These are phyloP conservation scores for Talaromyces pinophilus DNA, from an alignment of 2,329 filamentous ascomycete genomes.

Conservation along the genomic window DNA sequence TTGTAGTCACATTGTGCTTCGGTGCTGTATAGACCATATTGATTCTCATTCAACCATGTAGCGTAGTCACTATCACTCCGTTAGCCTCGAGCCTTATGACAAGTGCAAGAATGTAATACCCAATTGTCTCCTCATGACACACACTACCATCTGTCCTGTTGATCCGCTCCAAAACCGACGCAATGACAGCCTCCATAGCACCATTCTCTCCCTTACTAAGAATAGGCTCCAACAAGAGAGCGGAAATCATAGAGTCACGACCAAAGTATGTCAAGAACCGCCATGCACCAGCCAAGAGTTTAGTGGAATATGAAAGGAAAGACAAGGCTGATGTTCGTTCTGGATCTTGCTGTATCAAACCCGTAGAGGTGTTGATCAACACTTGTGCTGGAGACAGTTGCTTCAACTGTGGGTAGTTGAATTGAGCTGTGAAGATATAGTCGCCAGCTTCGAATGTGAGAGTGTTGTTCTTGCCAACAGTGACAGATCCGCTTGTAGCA, in stretches of 20 bases:
- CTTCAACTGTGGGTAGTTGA: constrained; percentile 63
- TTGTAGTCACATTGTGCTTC: constrained; percentile 59
- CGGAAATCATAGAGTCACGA: constrained; percentile 64
- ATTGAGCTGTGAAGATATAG: constrained; percentile 61
- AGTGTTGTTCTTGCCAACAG: constrained; percentile 39
- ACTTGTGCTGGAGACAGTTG: constrained; percentile 55
- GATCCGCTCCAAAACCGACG: constrained; percentile 61
- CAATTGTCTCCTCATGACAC: constrained; percentile 67
- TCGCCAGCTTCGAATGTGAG: constrained; percentile 55
- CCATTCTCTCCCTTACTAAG: constrained; percentile 58
- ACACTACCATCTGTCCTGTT: constrained; percentile 61
- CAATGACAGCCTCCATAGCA: constrained; percentile 63
- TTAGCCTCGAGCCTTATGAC: constrained; percentile 4
- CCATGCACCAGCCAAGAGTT: constrained; percentile 66
- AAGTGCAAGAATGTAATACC: constrained; percentile 29
- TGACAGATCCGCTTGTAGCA: constrained; percentile 32
- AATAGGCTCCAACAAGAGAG: constrained; percentile 59
- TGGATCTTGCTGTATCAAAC: constrained; percentile 49
- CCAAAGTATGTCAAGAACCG: constrained; percentile 68
- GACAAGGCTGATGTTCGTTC: constrained; percentile 57
- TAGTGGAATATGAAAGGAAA: constrained; percentile 65
- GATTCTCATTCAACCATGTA: constrained; percentile 56
- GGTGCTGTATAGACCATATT: constrained; percentile 56
- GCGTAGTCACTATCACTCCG: constrained; percentile 58
- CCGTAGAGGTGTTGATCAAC: constrained; percentile 51